Evolutionary conservation across 176 grass and related monocot species (phyloP), one percentile per base, ranked within the genome.

Genomic region (Lolium perenne): DNA sequence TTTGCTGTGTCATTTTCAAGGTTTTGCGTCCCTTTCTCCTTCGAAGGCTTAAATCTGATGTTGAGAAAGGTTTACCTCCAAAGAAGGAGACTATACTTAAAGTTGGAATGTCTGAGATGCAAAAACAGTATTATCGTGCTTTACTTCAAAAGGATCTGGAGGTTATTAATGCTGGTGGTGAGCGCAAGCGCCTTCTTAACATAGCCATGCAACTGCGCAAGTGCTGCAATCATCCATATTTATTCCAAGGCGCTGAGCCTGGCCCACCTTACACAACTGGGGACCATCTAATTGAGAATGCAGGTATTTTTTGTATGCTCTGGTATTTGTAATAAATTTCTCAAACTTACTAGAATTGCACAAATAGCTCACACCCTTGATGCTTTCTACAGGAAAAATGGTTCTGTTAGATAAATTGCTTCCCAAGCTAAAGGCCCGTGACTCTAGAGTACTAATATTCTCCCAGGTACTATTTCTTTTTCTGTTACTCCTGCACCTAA

Each of bases 141-240:
- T 68, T 95, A 76, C 90, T 92, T 62, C 91, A 92, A 81, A 92
- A 95, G 80, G 93, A 92, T 87, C 80, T 95, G 79, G 93, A 95
- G 73, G 90, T 95, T 55, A 76, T 95, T 84, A 91, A 95, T 88
- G 88, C 93, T 59, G 91, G 93, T 46, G 91, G 90, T 18, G 91
- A 95, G 75, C 88, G 90, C 80, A 92, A 92, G 38, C 85, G 90
- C 50, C 91, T 95, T 69, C 88, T 92, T 35, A 95, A 95, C 75
- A 90, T 95, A 55, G 90, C 93, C 82, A 95, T 95, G 93, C 93
- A 92, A 70, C 60, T 95, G 61, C 85, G 90, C n/a, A 95, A 95
- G 56, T 95, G 93, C 71, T 95, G 93, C 60, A 95, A 95, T 46
- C 93, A 95, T 91, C 93, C 93, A 84, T 95, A 95, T 88, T 83